phyloP scores from a whole-genome alignment of 139 green algal genomes.

The Closterium sp. region DNA sequence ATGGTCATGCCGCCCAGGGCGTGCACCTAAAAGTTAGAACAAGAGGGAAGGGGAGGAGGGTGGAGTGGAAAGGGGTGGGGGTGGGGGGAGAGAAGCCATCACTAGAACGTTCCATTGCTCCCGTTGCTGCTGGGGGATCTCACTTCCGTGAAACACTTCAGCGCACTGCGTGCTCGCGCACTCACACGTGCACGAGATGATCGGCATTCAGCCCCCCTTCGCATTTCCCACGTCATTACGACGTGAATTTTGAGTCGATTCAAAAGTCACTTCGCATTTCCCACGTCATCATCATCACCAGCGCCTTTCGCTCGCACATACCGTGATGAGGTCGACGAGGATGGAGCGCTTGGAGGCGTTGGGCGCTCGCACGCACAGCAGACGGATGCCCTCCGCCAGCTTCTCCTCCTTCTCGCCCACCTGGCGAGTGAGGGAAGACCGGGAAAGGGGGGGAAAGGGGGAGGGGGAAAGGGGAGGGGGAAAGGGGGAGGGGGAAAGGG shows the following conservation, averaged over 20 bases:
- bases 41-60: background rate
- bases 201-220: too few relatives aligned
- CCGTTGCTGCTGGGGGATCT: too few relatives aligned
- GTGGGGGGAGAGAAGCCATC: too few relatives aligned
- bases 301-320: background rate
- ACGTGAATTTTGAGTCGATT: too few relatives aligned
- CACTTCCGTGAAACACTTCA: too few relatives aligned
- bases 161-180: too few relatives aligned
- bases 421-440: background rate
- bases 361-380: slow-evolving; percentile 53
- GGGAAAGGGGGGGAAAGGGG: background rate
- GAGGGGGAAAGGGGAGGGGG: background rate
- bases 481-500: background rate
- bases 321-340: slow-evolving; percentile 81
- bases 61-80: background rate
- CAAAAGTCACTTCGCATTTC: too few relatives aligned
- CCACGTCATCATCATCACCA: too few relatives aligned
- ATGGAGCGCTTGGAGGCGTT: slow-evolving; percentile 60
- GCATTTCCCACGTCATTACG: too few relatives aligned
- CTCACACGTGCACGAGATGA: too few relatives aligned
- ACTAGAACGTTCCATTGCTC: too few relatives aligned
- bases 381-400: slow-evolving; percentile 55
- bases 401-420: slow-evolving; percentile 47
- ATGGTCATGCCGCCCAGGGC: too few relatives aligned
- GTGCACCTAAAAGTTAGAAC: background rate